Evolutionary conservation across 257 asterid genomes (phyloP).

Genomic region (Linaria vulgaris): DNA sequence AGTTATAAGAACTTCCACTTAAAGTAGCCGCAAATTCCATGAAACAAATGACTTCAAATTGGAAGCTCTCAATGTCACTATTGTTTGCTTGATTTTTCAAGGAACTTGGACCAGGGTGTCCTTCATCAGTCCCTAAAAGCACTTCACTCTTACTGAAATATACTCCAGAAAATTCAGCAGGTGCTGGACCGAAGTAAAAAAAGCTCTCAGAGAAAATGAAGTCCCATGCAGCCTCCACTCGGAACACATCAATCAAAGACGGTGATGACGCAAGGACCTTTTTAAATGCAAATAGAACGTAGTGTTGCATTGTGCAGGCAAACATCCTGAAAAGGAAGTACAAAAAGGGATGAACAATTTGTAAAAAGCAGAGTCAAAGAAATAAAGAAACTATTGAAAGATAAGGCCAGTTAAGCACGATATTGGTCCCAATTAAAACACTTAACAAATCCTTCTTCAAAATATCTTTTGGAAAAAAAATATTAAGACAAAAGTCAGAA

Average conservation of each 20-base stretch:
- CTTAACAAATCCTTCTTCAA: too few species aligned
- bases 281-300: constrained; percentile 66
- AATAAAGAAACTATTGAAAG: background rate
- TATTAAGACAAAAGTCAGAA: too few species aligned
- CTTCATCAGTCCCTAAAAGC: constrained; percentile 34
- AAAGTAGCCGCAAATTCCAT: constrained; percentile 84
- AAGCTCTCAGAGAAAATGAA: constrained; percentile 94
- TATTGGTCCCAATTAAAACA: too few species aligned
- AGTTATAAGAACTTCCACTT: constrained; percentile 77
- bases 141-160: constrained; percentile 30
- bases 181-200: constrained; percentile 75
- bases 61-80: constrained; percentile 56
- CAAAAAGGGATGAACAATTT: constrained; percentile 18
- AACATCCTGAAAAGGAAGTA: constrained; percentile 60
- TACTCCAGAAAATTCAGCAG: constrained; percentile 48
- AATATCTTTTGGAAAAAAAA: too few species aligned
- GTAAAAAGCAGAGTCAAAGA: constrained; percentile 16
- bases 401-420: too few species aligned
- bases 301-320: constrained; percentile 70
- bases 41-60: constrained; percentile 71
- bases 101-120: constrained; percentile 36
- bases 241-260: constrained; percentile 73
- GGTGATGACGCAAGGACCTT: constrained; percentile 71
- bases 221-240: constrained; percentile 95
- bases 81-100: constrained; percentile 29